phyloP scores from a whole-genome alignment of 1,284 basidiomycete species.

The Ceratobasidium sp. region DNA sequence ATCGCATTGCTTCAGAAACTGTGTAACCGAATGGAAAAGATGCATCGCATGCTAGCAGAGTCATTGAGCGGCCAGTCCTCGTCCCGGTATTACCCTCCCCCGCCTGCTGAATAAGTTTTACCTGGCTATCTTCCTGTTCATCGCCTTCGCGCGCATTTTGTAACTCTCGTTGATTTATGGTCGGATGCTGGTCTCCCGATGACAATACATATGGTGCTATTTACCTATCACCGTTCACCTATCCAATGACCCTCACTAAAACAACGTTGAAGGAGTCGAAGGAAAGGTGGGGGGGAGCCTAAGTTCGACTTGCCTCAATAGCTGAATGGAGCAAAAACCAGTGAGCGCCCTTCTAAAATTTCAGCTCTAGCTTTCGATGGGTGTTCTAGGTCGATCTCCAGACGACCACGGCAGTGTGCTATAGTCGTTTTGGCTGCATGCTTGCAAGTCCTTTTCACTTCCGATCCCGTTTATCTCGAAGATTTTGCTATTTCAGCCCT shows the following conservation, averaged over 20 bases:
- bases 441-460: not conserved
- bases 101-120: not conserved
- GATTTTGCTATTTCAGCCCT: not conserved
- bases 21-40: not conserved
- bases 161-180: no score
- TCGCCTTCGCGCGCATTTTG: no score
- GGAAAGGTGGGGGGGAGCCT: no score
- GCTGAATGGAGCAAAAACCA: not conserved
- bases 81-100: not conserved
- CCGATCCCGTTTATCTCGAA: not conserved
- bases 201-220: no score
- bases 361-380: not conserved
- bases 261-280: no score
- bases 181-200: no score
- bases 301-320: not conserved
- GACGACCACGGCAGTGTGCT: not conserved
- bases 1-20: conserved; percentile 3
- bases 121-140: no score
- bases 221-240: no score
- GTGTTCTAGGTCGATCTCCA: not conserved
- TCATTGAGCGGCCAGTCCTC: not conserved
- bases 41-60: conserved; percentile 2
- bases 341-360: not conserved
- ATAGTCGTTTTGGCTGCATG: not conserved
- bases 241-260: no score